These are phyloP conservation scores for Rhizoclosmatium globosum DNA, from an alignment of 192 early-diverging fungal species.

Conservation along the genomic window DNA sequence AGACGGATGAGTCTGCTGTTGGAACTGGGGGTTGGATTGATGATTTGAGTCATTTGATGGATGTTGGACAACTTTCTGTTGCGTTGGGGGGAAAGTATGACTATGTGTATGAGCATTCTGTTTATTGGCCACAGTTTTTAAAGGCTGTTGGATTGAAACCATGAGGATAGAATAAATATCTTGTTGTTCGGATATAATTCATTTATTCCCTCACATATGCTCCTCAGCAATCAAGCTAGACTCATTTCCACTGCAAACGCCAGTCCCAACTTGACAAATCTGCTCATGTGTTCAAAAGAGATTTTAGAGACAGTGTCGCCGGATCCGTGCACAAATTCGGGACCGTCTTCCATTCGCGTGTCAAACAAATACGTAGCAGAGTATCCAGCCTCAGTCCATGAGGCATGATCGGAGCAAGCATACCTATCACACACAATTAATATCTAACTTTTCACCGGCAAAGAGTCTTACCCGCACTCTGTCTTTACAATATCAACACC, in stretches of 20 bases:
- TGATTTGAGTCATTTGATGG: slow-evolving; percentile 11
- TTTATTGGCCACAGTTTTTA: slow-evolving; percentile 17
- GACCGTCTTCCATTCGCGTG: slow-evolving; percentile 46
- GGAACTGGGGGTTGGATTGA: slow-evolving; percentile 20
- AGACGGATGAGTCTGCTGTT: slow-evolving; percentile 12
- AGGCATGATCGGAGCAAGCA: slow-evolving; percentile 88
- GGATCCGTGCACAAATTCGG: slow-evolving; percentile 74
- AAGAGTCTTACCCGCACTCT: slow-evolving; percentile 69
- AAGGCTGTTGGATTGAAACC: slow-evolving; percentile 8
- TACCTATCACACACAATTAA: slow-evolving; percentile 43
- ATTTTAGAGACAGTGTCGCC: slow-evolving; percentile 79
- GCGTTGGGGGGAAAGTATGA: slow-evolving; percentile 26
- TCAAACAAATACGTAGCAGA: slow-evolving; percentile 81
- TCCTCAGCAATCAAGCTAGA: background rate
- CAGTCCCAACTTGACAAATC: slow-evolving; percentile 84
- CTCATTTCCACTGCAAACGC: slow-evolving; percentile 84
- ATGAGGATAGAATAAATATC: no score
- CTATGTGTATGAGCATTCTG: slow-evolving; percentile 21
- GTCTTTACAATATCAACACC: slow-evolving; percentile 72
- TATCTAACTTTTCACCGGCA: no score
- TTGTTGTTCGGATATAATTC: no score
- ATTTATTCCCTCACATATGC: no score
- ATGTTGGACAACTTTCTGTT: background rate
- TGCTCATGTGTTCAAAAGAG: slow-evolving; percentile 86
- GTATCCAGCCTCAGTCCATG: slow-evolving; percentile 84